Conservation (phyloP, 768 basidiomycete genomes). For the Mrakia gelida region DNA sequence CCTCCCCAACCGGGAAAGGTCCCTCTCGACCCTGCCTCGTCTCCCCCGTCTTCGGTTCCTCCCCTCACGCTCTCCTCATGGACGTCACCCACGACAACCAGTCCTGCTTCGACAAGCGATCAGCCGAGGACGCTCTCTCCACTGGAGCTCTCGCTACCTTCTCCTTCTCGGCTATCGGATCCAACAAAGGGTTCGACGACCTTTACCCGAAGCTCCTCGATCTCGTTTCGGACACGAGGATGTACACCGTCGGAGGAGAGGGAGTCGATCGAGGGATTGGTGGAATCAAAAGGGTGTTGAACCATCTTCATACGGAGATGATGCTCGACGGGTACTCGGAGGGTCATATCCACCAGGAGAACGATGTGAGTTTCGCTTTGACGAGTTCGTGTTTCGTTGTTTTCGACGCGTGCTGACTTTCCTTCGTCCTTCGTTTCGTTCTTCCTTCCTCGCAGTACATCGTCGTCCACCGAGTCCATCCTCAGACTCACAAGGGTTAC, state of each 20-base stretch:
- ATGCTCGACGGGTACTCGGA: conserved; percentile 78
- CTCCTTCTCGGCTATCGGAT: conserved; percentile 79
- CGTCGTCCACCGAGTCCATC: conserved; percentile 84
- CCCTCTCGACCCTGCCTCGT: conserved; percentile 68
- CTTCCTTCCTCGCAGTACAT: conserved; percentile 64
- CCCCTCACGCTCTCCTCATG: conserved; percentile 88
- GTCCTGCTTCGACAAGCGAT: conserved; percentile 79
- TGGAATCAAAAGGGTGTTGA: conserved; percentile 62
- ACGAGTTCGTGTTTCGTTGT: no score
- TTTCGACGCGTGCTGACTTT: conserved; percentile 34
- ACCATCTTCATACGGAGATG: conserved; percentile 88
- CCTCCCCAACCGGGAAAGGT: conserved; percentile 77
- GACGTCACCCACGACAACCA: conserved; percentile 98
- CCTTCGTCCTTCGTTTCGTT: neutral
- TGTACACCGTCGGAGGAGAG: conserved; percentile 60
- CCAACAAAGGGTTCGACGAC: conserved; percentile 96
- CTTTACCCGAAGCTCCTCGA: conserved; percentile 91
- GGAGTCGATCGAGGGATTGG: conserved; percentile 49
- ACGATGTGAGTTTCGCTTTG: conserved; percentile 59
- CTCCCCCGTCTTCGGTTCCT: conserved; percentile 74
- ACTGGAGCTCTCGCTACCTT: conserved; percentile 91
- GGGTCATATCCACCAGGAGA: conserved; percentile 95
- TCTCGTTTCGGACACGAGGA: conserved; percentile 75
- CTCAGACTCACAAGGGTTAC: conserved; percentile 83
- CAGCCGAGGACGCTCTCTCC: conserved; percentile 90